Percentiles rank a stretch among this genome's conserved stretches.
Evolutionary conservation across 2,329 filamentous ascomycete genomes (phyloP).

Genomic region (Trichoderma citrinoviride): DNA sequence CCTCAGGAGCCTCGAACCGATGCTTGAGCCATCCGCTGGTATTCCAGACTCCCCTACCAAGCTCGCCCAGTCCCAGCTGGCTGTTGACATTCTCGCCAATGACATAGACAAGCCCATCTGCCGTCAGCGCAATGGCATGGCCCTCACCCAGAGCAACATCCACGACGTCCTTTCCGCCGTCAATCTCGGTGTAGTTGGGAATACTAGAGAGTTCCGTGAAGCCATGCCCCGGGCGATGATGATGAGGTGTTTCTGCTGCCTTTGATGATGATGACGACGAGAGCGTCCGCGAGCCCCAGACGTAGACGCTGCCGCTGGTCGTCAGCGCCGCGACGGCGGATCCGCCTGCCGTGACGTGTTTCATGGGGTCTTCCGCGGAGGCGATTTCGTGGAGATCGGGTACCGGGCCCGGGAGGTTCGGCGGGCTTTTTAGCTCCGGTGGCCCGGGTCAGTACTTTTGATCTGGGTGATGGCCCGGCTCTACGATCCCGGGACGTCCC

Average conservation of each 20-base stretch:
- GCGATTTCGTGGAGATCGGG: conserved; percentile 49
- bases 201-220: conserved; percentile 33
- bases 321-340: conserved; percentile 59
- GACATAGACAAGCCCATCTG: conserved; percentile 50
- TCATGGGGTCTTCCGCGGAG: conserved; percentile 44
- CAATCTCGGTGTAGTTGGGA: conserved; percentile 47
- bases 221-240: conserved; percentile 33
- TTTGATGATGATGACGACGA: background rate
- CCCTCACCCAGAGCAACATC: conserved; percentile 58
- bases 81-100: conserved; percentile 57
- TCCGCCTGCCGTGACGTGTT: conserved; percentile 54
- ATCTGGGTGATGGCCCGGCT: background rate
- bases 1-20: conserved; percentile 29
- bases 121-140: conserved; percentile 57
- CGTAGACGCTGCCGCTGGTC: conserved; percentile 54
- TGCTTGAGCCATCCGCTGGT: conserved; percentile 39
- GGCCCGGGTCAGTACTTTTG: background rate
- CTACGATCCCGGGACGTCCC: background rate
- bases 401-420: conserved; percentile 46
- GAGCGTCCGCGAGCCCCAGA: conserved; percentile 52
- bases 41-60: conserved; percentile 13
- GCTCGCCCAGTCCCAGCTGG: conserved; percentile 51
- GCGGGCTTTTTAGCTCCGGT: conserved; percentile 37
- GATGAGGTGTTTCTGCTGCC: conserved; percentile 21
- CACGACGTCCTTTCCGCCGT: conserved; percentile 49